Evolutionary conservation across 2,329 filamentous ascomycete genomes (phyloP).

Genomic region (Acephala macrosclerotiorum): DNA sequence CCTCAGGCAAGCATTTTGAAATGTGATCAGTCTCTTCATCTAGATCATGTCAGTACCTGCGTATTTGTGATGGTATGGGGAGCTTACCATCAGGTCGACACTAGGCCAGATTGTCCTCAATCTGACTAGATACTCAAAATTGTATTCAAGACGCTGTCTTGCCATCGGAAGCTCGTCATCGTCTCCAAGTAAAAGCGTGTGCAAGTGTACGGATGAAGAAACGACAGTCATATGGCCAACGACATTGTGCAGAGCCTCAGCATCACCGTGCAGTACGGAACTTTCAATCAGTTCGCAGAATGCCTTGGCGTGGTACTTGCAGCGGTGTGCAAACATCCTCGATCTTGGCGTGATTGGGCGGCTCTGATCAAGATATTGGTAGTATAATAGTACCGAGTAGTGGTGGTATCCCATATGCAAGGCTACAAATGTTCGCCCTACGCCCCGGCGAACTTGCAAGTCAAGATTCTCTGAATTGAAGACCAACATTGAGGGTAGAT

Average conservation of each 20-base stretch:
- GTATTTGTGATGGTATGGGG: background rate
- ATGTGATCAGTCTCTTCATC: constrained; percentile 46
- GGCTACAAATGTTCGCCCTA: constrained; percentile 45
- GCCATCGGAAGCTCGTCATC: constrained; percentile 41
- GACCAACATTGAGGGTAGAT: constrained; percentile 31
- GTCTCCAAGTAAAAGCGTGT: constrained; percentile 46
- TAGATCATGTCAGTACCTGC: background rate
- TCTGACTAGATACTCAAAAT: constrained; percentile 44
- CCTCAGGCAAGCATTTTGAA: constrained; percentile 44
- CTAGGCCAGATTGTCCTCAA: constrained; percentile 46
- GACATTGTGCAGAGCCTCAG: constrained; percentile 45
- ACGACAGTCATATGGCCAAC: constrained; percentile 47
- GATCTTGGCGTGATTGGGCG: constrained; percentile 41
- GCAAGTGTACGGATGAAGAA: constrained; percentile 46
- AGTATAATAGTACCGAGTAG: constrained; percentile 46
- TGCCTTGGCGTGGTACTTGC: constrained; percentile 43
- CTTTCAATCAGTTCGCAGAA: constrained; percentile 43
- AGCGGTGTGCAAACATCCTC: constrained; percentile 42
- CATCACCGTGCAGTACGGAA: constrained; percentile 37
- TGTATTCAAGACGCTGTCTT: constrained; percentile 41
- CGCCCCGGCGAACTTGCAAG: constrained; percentile 36
- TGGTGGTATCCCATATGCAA: constrained; percentile 48
- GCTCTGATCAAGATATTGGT: constrained; percentile 46
- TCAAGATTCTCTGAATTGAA: constrained; percentile 41
- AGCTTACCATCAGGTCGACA: constrained; percentile 45